Percentiles rank a stretch among this genome's conserved stretches.
phyloP scores from a whole-genome alignment of 306 rosid genomes.

The Acmispon strigosus region DNA sequence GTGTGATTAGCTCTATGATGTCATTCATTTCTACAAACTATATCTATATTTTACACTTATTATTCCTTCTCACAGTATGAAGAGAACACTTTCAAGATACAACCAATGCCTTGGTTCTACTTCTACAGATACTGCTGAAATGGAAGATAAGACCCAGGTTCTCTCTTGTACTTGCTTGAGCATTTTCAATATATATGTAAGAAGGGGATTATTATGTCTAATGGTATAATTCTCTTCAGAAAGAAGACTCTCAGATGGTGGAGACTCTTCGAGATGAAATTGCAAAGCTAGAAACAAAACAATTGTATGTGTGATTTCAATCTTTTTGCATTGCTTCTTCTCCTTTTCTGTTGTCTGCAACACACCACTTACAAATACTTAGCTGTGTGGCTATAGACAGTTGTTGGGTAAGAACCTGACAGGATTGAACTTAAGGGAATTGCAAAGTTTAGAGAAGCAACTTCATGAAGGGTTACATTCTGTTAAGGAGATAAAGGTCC shows the following conservation, averaged over 20 bases:
- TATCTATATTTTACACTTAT: neutral
- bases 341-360: neutral
- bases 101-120: slow-evolving; percentile 47
- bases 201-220: neutral
- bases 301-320: slow-evolving; percentile 34
- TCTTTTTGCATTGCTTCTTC: neutral
- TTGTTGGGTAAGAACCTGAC: slow-evolving; percentile 66
- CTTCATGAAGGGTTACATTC: slow-evolving; percentile 50
- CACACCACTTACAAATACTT: neutral
- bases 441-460: slow-evolving; percentile 69
- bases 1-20: neutral
- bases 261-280: slow-evolving; percentile 53
- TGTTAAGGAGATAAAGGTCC: slow-evolving; percentile 28
- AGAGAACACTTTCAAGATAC: slow-evolving; percentile 61
- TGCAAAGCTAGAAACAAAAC: slow-evolving; percentile 55
- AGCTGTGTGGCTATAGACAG: slow-evolving; percentile 30
- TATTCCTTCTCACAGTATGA: slow-evolving; percentile 43
- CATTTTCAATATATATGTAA: too few species aligned
- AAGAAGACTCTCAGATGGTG: slow-evolving; percentile 46
- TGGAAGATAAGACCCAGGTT: slow-evolving; percentile 48
- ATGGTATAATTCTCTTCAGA: slow-evolving; percentile 24
- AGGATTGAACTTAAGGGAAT: slow-evolving; percentile 58
- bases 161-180: neutral
- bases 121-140: slow-evolving; percentile 38
- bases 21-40: neutral